phyloP scores from a whole-genome alignment of 192 early-diverging fungal genomes.

The Chytriomyces sp. region DNA sequence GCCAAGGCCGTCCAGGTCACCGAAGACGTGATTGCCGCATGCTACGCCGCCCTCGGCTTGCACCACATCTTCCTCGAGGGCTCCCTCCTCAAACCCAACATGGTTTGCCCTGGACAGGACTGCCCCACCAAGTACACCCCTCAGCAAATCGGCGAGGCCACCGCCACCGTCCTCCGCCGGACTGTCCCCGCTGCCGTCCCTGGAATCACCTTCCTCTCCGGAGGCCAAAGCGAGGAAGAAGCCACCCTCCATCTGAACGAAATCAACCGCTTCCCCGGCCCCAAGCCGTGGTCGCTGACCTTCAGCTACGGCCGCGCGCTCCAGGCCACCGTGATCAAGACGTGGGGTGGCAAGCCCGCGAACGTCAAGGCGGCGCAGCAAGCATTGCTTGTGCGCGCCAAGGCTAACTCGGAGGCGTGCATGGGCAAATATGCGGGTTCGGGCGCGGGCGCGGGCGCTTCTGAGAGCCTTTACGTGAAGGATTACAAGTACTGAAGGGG shows the following conservation, averaged over 20 bases:
- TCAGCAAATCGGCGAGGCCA: slow-evolving; percentile 41
- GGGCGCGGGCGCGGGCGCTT: slow-evolving; percentile 20
- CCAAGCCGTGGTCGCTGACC: slow-evolving; percentile 45
- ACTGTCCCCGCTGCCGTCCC: slow-evolving; percentile 51
- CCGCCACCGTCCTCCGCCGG: slow-evolving; percentile 41
- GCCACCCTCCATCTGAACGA: slow-evolving; percentile 49
- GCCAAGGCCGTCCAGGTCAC: slow-evolving; percentile 40
- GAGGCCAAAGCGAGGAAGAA: slow-evolving; percentile 46
- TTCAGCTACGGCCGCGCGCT: slow-evolving; percentile 52
- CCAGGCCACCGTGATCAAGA: slow-evolving; percentile 47
- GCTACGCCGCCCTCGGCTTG: slow-evolving; percentile 42
- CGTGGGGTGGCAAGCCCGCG: slow-evolving; percentile 45
- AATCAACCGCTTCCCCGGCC: slow-evolving; percentile 35
- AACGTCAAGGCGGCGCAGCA: slow-evolving; percentile 47
- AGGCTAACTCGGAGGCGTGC: slow-evolving; percentile 44
- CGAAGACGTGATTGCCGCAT: slow-evolving; percentile 42
- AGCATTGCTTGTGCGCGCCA: slow-evolving; percentile 39
- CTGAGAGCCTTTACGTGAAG: slow-evolving; percentile 44
- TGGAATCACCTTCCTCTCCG: slow-evolving; percentile 51
- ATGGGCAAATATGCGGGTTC: slow-evolving; percentile 36
- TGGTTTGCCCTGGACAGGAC: slow-evolving; percentile 48
- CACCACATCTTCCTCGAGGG: slow-evolving; percentile 51
- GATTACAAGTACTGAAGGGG: slow-evolving; percentile 47
- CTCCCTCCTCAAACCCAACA: slow-evolving; percentile 51
- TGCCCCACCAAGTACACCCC: slow-evolving; percentile 46